Evolutionary conservation across 2,329 filamentous ascomycete species (phyloP).

Genomic region (Ascochyta pisi): DNA sequence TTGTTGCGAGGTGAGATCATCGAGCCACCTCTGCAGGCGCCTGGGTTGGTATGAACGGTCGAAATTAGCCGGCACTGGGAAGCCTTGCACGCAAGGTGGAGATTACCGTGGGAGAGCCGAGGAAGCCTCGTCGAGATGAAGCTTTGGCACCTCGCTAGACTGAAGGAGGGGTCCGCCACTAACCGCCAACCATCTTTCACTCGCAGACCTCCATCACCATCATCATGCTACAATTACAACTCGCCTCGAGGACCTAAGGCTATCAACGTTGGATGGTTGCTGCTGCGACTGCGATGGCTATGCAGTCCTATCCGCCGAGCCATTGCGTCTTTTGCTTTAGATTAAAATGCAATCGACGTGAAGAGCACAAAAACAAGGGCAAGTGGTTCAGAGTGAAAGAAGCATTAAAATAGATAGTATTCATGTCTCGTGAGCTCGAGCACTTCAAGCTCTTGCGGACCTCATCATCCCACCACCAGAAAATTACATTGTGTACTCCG

Average conservation of each 20-base stretch:
- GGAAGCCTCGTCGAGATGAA: slow-evolving; percentile 7
- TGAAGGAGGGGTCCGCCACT: not conserved
- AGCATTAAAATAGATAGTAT: slow-evolving; percentile 20
- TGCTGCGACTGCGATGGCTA: not conserved
- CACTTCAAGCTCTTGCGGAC: slow-evolving; percentile 41
- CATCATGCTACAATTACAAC: too few relatives aligned
- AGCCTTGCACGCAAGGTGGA: not conserved
- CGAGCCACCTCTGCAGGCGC: not conserved
- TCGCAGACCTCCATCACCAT: too few relatives aligned
- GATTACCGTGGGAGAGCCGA: not conserved
- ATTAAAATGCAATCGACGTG: too few relatives aligned
- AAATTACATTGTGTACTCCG: slow-evolving; percentile 7
- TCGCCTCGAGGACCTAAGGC: too few relatives aligned
- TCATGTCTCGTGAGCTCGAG: slow-evolving; percentile 46
- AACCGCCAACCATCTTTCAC: not conserved
- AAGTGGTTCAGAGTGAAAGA: not conserved
- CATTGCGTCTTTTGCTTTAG: too few relatives aligned
- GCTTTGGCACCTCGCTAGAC: not conserved
- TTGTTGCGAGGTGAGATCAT: not conserved
- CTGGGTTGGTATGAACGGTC: not conserved
- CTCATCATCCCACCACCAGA: slow-evolving; percentile 10
- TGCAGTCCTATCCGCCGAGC: not conserved
- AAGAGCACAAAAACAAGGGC: too few relatives aligned
- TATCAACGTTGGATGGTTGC: not conserved
- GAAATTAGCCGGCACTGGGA: not conserved